These are phyloP conservation scores for Gautieria morchelliformis DNA, from an alignment of 768 basidiomycete species.

Conservation along the genomic window DNA sequence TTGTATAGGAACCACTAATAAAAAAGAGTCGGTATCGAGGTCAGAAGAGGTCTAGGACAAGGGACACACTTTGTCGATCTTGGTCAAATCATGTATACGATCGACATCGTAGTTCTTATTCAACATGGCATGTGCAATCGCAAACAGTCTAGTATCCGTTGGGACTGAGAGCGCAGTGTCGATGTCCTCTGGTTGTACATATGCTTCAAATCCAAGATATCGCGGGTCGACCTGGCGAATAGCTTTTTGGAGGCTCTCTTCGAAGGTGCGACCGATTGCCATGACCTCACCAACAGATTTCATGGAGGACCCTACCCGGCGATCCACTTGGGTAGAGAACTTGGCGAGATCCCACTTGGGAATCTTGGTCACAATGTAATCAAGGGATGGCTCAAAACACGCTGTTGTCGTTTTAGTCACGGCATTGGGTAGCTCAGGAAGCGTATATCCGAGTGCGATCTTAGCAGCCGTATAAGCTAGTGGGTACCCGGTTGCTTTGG, in stretches of 20 bases:
- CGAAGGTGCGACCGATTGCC: slow-evolving; percentile 98
- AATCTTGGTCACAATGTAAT: slow-evolving; percentile 99
- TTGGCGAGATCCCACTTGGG: slow-evolving; percentile 99
- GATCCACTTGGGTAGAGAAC: slow-evolving; percentile 88
- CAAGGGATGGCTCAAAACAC: slow-evolving; percentile 96
- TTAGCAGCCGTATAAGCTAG: slow-evolving; percentile 99
- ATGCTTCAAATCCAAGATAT: slow-evolving; percentile 96
- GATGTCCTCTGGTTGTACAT: slow-evolving; percentile 78
- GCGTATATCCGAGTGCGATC: slow-evolving; percentile 93
- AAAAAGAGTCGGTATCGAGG: not conserved
- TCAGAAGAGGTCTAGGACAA: not conserved
- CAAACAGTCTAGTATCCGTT: slow-evolving; percentile 94
- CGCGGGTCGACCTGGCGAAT: slow-evolving; percentile 95
- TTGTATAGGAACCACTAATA: slow-evolving; percentile 94
- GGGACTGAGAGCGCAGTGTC: slow-evolving; percentile 71
- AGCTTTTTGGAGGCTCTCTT: slow-evolving; percentile 97
- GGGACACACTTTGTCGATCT: slow-evolving; percentile 81
- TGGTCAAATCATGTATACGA: slow-evolving; percentile 83
- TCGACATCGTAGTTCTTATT: slow-evolving; percentile 87
- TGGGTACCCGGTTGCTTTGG: slow-evolving; percentile 98
- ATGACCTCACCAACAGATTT: slow-evolving; percentile 99
- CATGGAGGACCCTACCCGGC: slow-evolving; percentile 95
- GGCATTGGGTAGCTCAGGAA: slow-evolving; percentile 96
- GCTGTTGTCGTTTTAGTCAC: slow-evolving; percentile 99
- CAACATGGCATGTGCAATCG: slow-evolving; percentile 97